A percentile compares a stretch with the other conserved stretches of the same genome.
Conservation (phyloP, 116 monocot species). For the Cymodocea nodosa region DNA sequence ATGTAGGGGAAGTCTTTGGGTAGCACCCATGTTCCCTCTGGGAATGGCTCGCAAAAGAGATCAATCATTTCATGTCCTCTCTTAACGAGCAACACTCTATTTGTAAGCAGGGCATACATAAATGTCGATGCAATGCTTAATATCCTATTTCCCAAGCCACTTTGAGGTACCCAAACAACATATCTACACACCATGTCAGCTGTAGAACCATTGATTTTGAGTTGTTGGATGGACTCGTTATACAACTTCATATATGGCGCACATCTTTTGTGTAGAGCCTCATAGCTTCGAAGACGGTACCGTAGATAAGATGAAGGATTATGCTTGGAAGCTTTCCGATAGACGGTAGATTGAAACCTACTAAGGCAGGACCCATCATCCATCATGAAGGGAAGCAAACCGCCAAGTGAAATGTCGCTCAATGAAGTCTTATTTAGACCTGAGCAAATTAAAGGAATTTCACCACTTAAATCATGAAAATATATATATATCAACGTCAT, state of each 20-base stretch:
- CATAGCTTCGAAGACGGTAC: too few species aligned
- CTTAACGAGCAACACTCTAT: conserved; percentile 19
- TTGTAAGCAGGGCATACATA: conserved; percentile 26
- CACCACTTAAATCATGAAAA: too few species aligned
- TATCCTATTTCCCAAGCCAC: conserved; percentile 38
- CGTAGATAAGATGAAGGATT: conserved; percentile 36
- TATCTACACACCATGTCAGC: conserved; percentile 23
- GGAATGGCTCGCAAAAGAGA: conserved; percentile 49
- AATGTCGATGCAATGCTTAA: conserved; percentile 22
- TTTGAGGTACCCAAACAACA: conserved; percentile 14
- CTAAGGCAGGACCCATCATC: conserved; percentile 46
- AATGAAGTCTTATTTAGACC: too few species aligned
- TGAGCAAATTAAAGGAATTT: too few species aligned
- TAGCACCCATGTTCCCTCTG: too few species aligned
- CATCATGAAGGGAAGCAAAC: too few species aligned
- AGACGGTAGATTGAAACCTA: conserved; percentile 26
- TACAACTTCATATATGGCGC: conserved; percentile 26
- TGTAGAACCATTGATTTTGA: conserved; percentile 7
- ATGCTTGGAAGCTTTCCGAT: conserved; percentile 26
- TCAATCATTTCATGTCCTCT: conserved; percentile 11
- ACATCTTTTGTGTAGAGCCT: conserved; percentile 44
- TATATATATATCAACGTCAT: too few species aligned
- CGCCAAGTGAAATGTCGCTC: conserved; percentile 30
- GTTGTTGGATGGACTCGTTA: conserved; percentile 16
- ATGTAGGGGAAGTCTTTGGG: too few species aligned